Conservation (phyloP, 768 basidiomycete species). For the Russula vinacea region DNA sequence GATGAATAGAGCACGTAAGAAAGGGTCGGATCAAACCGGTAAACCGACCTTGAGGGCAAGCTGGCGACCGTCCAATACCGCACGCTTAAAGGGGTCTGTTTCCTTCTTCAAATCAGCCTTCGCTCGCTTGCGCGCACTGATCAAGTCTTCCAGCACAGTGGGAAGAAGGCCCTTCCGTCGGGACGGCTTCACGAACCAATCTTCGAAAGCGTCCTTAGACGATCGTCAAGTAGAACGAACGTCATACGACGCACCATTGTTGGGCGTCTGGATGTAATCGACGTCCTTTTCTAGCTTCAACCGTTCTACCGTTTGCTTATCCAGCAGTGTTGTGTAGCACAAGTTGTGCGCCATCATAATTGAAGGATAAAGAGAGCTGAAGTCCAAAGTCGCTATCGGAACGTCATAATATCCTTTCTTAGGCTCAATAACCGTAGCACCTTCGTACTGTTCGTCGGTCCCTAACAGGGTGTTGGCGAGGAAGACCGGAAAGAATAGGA, state of each 20-base stretch:
- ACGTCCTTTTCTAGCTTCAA: slow-evolving; percentile 74
- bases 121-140: slow-evolving; percentile 89
- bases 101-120: slow-evolving; percentile 96
- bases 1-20: neutral
- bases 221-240: neutral
- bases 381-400: slow-evolving; percentile 97
- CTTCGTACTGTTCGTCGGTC: slow-evolving; percentile 95
- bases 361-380: slow-evolving; percentile 96
- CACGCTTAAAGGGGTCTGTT: slow-evolving; percentile 94
- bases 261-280: slow-evolving; percentile 94
- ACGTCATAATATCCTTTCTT: slow-evolving; percentile 93
- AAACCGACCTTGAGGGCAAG: slow-evolving; percentile 81
- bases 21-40: neutral
- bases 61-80: slow-evolving; percentile 95
- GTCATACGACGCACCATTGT: slow-evolving; percentile 63
- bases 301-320: slow-evolving; percentile 72
- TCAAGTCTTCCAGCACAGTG: slow-evolving; percentile 88
- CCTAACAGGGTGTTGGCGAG: slow-evolving; percentile 43
- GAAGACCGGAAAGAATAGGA: neutral
- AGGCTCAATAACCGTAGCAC: slow-evolving; percentile 98
- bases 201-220: slow-evolving; percentile 41
- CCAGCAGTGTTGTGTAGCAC: slow-evolving; percentile 95
- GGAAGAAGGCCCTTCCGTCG: slow-evolving; percentile 88
- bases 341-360: slow-evolving; percentile 99
- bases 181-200: slow-evolving; percentile 73